Evolutionary conservation across 768 basidiomycete species (phyloP).

Genomic region (Boletus reticuloceps): DNA sequence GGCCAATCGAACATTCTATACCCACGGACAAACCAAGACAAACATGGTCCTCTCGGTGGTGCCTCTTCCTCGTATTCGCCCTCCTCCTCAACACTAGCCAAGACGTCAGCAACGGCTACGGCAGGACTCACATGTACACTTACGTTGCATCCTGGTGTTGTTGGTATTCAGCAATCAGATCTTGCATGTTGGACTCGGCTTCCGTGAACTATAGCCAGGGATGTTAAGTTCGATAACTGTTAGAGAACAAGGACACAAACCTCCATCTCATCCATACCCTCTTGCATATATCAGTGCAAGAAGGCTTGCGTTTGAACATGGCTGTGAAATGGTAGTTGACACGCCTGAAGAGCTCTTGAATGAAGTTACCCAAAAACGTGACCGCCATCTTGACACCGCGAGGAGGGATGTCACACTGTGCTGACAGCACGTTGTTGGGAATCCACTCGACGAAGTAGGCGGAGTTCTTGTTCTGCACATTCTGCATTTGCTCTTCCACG

Average conservation of each 20-base stretch:
- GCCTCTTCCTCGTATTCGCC: slow-evolving; percentile 86
- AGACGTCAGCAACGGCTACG: slow-evolving; percentile 11
- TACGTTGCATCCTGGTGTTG: slow-evolving; percentile 95
- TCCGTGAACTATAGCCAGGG: slow-evolving; percentile 71
- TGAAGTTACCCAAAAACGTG: slow-evolving; percentile 97
- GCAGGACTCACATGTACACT: slow-evolving; percentile 30
- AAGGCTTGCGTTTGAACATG: slow-evolving; percentile 99
- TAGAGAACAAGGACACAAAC: slow-evolving; percentile 29
- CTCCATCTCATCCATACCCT: slow-evolving; percentile 99
- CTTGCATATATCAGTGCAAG: slow-evolving; percentile 99
- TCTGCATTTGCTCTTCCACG: too few species aligned
- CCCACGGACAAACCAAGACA: too few species aligned
- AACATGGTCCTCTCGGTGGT: too few species aligned
- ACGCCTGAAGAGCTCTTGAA: slow-evolving; percentile 98
- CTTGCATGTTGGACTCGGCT: slow-evolving; percentile 99
- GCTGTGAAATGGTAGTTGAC: slow-evolving; percentile 97
- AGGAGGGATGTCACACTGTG: too few species aligned
- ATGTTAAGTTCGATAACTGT: background rate
- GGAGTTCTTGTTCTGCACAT: too few species aligned
- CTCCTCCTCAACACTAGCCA: slow-evolving; percentile 76
- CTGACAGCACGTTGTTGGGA: too few species aligned
- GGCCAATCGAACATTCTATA: too few species aligned
- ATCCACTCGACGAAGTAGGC: too few species aligned
- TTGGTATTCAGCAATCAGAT: slow-evolving; percentile 96
- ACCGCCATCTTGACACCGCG: too few species aligned